Percentiles rank a stretch among this genome's conserved stretches.
Conservation (phyloP, 164 flowering plant species). For the Berberis vulgaris region DNA sequence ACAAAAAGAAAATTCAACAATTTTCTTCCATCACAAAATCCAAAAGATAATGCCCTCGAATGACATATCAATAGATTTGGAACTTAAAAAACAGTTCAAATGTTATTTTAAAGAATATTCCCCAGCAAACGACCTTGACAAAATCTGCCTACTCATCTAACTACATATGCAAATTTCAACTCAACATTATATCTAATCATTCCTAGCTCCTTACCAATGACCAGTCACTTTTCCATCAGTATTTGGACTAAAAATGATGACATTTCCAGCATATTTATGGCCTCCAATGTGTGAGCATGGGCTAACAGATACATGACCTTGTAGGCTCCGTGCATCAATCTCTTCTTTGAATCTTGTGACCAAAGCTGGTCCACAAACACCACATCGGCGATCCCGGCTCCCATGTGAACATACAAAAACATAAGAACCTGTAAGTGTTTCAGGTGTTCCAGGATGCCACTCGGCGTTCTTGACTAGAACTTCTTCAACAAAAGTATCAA, state of each 20-base stretch:
- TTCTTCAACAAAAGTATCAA: slow-evolving; percentile 94
- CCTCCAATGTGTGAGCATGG: slow-evolving; percentile 97
- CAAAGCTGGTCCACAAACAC: slow-evolving; percentile 82
- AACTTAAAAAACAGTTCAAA: too few species aligned
- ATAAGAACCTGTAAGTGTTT: slow-evolving; percentile 56
- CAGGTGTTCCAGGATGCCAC: slow-evolving; percentile 85
- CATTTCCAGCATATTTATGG: slow-evolving; percentile 89
- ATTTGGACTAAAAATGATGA: slow-evolving; percentile 68
- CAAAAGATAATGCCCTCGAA: background rate
- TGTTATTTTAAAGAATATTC: background rate
- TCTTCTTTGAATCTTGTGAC: slow-evolving; percentile 66
- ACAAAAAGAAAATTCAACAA: slow-evolving; percentile 16
- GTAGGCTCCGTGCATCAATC: slow-evolving; percentile 58
- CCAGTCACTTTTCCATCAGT: slow-evolving; percentile 47
- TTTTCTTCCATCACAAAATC: background rate
- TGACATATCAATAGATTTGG: too few species aligned
- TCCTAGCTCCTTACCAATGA: slow-evolving; percentile 57
- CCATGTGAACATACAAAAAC: slow-evolving; percentile 90
- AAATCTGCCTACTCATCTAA: too few species aligned
- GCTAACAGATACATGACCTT: slow-evolving; percentile 67
- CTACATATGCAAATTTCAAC: background rate
- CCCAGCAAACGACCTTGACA: background rate
- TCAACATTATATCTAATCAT: background rate
- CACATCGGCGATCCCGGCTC: slow-evolving; percentile 86
- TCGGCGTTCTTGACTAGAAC: slow-evolving; percentile 83